These are phyloP conservation scores for Monilinia polystroma DNA, from an alignment of 2,329 filamentous ascomycete genomes.

Conservation along the genomic window DNA sequence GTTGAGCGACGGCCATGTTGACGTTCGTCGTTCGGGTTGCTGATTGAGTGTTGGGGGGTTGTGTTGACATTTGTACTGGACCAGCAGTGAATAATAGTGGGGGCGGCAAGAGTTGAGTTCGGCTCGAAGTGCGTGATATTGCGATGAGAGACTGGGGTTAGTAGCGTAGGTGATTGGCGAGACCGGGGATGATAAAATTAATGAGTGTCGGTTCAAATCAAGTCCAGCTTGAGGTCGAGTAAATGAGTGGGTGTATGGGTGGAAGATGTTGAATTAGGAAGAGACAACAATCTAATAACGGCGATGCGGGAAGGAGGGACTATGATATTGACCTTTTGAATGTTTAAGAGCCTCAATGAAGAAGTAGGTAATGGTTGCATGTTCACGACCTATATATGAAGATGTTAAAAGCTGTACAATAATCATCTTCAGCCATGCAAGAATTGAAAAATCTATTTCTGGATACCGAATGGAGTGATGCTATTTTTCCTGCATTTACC, in stretches of 20 bases:
- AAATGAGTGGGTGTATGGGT: conserved; percentile 14
- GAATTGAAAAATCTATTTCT: conserved; percentile 23
- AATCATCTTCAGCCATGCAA: conserved; percentile 22
- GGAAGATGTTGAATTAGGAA: conserved; percentile 12
- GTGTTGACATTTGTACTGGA: conserved; percentile 58
- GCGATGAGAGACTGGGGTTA: conserved; percentile 22
- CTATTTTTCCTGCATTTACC: conserved; percentile 39
- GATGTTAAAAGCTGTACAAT: conserved; percentile 12
- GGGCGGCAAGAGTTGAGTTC: conserved; percentile 29
- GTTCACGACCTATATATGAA: conserved; percentile 23
- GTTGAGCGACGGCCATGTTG: conserved; percentile 59
- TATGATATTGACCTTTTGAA: conserved; percentile 16
- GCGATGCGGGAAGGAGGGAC: conserved; percentile 14
- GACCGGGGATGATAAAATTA: conserved; percentile 41
- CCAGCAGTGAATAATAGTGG: conserved; percentile 33
- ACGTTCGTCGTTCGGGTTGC: conserved; percentile 40
- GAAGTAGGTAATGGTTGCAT: conserved; percentile 22
- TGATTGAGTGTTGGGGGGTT: conserved; percentile 58
- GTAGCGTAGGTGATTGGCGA: conserved; percentile 37
- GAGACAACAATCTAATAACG: conserved; percentile 16
- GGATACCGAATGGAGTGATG: conserved; percentile 33
- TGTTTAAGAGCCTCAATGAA: conserved; percentile 22
- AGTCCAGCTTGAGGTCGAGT: conserved; percentile 40
- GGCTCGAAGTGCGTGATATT: conserved; percentile 24
- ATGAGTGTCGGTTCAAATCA: conserved; percentile 42